phyloP scores from a whole-genome alignment of 139 green algal genomes.

The Volvox africanus region DNA sequence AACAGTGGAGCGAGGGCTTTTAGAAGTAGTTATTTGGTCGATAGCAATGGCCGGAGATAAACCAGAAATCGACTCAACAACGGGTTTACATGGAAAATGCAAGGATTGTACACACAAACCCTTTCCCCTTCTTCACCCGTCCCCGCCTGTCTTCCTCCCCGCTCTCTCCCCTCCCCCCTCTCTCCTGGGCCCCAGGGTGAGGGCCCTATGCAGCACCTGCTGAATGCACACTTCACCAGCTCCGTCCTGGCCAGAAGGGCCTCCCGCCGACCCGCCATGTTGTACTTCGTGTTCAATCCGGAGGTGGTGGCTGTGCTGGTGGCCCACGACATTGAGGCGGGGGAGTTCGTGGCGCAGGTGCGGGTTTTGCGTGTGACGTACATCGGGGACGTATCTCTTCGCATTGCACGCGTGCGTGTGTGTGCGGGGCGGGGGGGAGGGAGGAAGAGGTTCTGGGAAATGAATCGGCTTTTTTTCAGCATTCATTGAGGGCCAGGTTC shows the following conservation, averaged over 20 bases:
- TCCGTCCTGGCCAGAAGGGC: conserved; percentile 35
- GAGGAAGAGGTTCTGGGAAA: not conserved
- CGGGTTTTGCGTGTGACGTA: not conserved
- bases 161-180: not conserved
- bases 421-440: not conserved
- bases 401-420: not conserved
- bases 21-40: too few relatives aligned
- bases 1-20: too few relatives aligned
- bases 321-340: conserved; percentile 85
- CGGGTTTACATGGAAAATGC: too few relatives aligned
- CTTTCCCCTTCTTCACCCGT: not conserved
- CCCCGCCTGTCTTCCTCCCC: not conserved
- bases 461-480: too few relatives aligned
- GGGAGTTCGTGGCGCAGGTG: conserved; percentile 96
- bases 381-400: not conserved
- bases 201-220: conserved; percentile 82
- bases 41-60: too few relatives aligned
- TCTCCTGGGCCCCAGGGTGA: conserved; percentile 49
- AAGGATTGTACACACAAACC: too few relatives aligned
- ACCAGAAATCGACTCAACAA: too few relatives aligned
- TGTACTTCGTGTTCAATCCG: conserved; percentile 97
- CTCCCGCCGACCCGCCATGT: conserved; percentile 79
- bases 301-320: conserved; percentile 89
- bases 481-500: too few relatives aligned
- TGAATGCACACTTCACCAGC: conserved; percentile 93